phyloP scores from a whole-genome alignment of 805 yeast species.

The Zygoascus flipseniorum region DNA sequence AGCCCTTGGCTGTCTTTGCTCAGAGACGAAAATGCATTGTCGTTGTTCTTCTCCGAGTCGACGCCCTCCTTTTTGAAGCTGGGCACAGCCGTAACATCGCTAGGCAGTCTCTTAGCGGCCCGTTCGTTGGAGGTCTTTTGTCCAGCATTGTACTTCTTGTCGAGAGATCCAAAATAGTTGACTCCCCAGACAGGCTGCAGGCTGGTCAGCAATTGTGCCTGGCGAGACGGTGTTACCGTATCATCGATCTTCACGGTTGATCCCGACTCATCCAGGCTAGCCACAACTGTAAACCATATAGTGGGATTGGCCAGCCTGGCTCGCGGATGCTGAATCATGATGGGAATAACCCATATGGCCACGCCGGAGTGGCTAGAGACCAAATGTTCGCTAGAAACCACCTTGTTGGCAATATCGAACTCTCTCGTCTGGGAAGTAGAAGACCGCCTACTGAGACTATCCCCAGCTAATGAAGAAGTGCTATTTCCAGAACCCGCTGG shows the following conservation, averaged over 20 bases:
- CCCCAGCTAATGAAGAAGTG: background rate
- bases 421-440: background rate
- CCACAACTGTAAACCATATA: conserved; percentile 11
- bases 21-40: conserved; percentile 1
- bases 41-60: background rate
- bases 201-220: background rate
- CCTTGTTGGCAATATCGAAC: conserved; percentile 1
- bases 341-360: conserved; percentile 11
- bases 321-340: conserved; percentile 15
- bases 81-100: background rate
- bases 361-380: background rate
- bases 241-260: background rate
- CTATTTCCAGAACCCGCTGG: background rate
- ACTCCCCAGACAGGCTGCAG: background rate
- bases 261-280: background rate
- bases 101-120: background rate
- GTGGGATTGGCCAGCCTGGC: conserved; percentile 11
- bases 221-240: background rate
- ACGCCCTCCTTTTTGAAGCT: background rate
- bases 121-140: background rate
- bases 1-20: conserved; percentile 5
- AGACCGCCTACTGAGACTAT: background rate
- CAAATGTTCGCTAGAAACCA: conserved; percentile 1
- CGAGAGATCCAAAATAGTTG: background rate
- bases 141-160: background rate